phyloP scores from a whole-genome alignment of 257 asterid species.

The Jaltomata sinuosa region DNA sequence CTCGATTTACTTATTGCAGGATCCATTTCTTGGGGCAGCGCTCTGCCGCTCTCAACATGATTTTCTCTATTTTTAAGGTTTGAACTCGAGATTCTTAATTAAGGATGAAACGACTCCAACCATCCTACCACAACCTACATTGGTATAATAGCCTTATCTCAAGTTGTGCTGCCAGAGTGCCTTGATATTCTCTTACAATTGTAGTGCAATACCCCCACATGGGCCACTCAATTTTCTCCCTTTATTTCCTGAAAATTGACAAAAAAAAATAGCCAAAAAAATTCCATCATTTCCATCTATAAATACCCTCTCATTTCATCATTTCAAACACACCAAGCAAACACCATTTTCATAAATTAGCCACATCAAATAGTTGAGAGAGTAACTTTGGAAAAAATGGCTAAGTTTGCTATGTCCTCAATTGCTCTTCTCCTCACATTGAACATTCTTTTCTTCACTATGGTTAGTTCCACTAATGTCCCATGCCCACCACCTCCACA shows the following conservation, averaged over 20 bases:
- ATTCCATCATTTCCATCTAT: neutral
- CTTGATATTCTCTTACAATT: neutral
- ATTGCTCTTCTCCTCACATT: constrained; percentile 12
- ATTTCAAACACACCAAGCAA: neutral
- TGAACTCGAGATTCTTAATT: fast-evolving
- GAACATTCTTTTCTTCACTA: constrained; percentile 19
- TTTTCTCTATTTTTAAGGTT: neutral
- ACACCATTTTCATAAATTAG: neutral
- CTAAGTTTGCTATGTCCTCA: neutral
- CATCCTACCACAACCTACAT: neutral
- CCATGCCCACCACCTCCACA: constrained; percentile 12
- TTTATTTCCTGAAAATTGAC: neutral
- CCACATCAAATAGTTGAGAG: neutral
- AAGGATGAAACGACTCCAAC: fast-evolving
- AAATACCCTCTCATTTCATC: constrained; percentile 1
- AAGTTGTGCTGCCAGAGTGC: neutral
- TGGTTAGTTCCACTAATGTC: constrained; percentile 12
- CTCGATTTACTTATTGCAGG: fast-evolving
- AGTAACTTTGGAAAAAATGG: neutral
- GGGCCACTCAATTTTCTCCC: neutral
- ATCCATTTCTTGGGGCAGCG: neutral
- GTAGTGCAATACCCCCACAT: neutral
- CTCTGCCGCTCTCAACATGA: neutral
- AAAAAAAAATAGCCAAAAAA: neutral
- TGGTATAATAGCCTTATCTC: neutral